Conservation (phyloP, 768 basidiomycete genomes). For the Pluteus cervinus region DNA sequence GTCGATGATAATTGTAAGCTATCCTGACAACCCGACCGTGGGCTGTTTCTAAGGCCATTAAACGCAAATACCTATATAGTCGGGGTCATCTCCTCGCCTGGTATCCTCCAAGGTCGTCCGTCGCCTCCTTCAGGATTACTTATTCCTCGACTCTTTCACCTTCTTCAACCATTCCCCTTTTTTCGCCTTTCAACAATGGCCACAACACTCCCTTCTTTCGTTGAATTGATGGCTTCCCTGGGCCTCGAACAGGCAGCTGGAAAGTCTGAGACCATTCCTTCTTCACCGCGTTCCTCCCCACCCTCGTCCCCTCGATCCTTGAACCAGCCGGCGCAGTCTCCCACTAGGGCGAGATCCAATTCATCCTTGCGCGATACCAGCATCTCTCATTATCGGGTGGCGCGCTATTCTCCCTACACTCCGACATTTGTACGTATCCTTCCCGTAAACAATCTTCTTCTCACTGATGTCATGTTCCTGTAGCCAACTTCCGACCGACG, state of each 20-base stretch:
- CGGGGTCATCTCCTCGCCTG: constrained; percentile 16
- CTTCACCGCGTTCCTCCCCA: constrained; percentile 35
- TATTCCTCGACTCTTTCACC: constrained; percentile 12
- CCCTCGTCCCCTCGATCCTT: constrained; percentile 40
- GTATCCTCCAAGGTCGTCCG: constrained; percentile 29
- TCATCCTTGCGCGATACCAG: constrained; percentile 35
- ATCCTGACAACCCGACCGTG: constrained; percentile 51
- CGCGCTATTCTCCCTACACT: constrained; percentile 48
- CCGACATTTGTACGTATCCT: constrained; percentile 28
- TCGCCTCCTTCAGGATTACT: constrained; percentile 16
- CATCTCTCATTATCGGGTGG: constrained; percentile 26
- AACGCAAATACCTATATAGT: constrained; percentile 33
- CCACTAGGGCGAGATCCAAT: constrained; percentile 36
- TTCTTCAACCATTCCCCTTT: constrained; percentile 28
- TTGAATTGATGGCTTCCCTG: constrained; percentile 81
- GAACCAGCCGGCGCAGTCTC: constrained; percentile 26
- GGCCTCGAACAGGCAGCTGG: constrained; percentile 69
- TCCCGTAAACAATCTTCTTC: constrained; percentile 2
- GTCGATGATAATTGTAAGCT: constrained; percentile 35
- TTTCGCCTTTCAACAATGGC: constrained; percentile 31
- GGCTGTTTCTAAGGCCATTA: constrained; percentile 46
- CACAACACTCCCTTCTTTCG: constrained; percentile 79
- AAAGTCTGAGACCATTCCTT: constrained; percentile 22
- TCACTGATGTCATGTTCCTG: constrained; percentile 6
- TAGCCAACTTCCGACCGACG: constrained; percentile 39